Evolutionary conservation across 2,329 filamentous ascomycete species (phyloP).

Genomic region (Botrytis fragariae): DNA sequence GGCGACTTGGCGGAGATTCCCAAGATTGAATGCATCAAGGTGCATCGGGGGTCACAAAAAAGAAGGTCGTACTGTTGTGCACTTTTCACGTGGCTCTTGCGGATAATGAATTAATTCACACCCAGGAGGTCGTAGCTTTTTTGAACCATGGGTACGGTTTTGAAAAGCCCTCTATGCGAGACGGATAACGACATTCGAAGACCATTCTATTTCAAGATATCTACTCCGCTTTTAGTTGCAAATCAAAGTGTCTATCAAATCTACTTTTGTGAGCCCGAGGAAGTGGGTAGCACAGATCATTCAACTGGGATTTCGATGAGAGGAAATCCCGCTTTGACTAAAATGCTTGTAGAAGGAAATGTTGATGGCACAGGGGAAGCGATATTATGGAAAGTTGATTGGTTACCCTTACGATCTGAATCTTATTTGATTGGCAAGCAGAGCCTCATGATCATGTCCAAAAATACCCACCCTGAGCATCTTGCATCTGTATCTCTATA

Average conservation of each 20-base stretch:
- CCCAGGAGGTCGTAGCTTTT: conserved; percentile 3
- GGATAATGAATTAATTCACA: conserved; percentile 6
- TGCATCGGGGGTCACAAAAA: conserved; percentile 17
- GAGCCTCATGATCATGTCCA: conserved; percentile 16
- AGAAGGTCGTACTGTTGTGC: background rate
- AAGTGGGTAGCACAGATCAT: conserved; percentile 9
- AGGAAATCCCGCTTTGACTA: background rate
- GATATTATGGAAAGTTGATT: background rate
- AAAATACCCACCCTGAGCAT: conserved; percentile 4
- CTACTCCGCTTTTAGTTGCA: background rate
- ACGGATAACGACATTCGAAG: conserved; percentile 20
- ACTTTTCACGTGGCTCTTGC: conserved; percentile 10
- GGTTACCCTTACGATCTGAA: conserved; percentile 12
- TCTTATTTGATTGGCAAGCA: background rate
- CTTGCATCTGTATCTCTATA: conserved; percentile 1
- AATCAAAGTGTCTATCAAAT: conserved; percentile 12
- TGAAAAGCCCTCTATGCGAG: conserved; percentile 1
- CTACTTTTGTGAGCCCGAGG: conserved; percentile 9
- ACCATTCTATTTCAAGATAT: conserved; percentile 15
- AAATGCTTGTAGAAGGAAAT: background rate
- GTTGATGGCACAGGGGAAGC: conserved; percentile 6
- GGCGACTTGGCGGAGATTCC: conserved; percentile 17
- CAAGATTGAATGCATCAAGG: conserved; percentile 10
- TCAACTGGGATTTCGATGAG: background rate
- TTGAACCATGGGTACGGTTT: conserved; percentile 10